These are phyloP conservation scores for Triticum dicoccoides DNA, from an alignment of 176 grass and related monocot genomes.

Conservation along the genomic window DNA sequence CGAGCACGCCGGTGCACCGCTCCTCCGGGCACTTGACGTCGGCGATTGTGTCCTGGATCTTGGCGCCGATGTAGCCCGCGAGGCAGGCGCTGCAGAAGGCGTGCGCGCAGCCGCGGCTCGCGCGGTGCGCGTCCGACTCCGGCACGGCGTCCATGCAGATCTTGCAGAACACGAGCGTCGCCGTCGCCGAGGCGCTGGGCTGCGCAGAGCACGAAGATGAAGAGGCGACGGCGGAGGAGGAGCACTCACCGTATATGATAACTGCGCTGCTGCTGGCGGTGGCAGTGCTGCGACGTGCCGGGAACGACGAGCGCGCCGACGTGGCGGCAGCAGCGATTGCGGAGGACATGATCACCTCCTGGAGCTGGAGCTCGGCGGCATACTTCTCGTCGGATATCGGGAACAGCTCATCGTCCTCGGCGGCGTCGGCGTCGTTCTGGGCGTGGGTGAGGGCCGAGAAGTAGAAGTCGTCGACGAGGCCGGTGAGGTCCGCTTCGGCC, in stretches of 20 bases:
- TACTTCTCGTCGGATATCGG: conserved; percentile 75
- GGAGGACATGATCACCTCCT: conserved; percentile 54
- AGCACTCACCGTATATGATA: background rate
- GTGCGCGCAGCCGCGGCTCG: conserved; percentile 42
- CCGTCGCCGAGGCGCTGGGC: background rate
- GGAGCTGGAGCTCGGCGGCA: conserved; percentile 56
- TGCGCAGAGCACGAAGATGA: background rate
- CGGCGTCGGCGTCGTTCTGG: background rate
- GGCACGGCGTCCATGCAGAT: conserved; percentile 67
- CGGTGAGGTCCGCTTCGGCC: conserved; percentile 21
- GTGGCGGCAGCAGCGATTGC: background rate
- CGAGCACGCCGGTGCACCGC: conserved; percentile 29
- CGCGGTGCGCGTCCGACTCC: background rate
- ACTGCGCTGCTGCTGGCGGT: background rate
- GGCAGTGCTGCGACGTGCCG: background rate
- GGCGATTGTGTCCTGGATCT: conserved; percentile 37
- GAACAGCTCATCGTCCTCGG: conserved; percentile 40
- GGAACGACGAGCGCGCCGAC: background rate
- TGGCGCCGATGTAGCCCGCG: conserved; percentile 37
- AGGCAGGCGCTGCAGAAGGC: conserved; percentile 62
- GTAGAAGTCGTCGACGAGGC: conserved; percentile 56
- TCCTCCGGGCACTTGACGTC: conserved; percentile 52
- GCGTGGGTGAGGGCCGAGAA: conserved; percentile 47
- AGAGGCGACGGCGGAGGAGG: background rate
- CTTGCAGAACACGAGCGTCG: conserved; percentile 38